Evolutionary conservation across 495 filamentous ascomycete species (phyloP), one percentile per base, ranked within the genome.

Genomic region (Parmelia sp.): DNA sequence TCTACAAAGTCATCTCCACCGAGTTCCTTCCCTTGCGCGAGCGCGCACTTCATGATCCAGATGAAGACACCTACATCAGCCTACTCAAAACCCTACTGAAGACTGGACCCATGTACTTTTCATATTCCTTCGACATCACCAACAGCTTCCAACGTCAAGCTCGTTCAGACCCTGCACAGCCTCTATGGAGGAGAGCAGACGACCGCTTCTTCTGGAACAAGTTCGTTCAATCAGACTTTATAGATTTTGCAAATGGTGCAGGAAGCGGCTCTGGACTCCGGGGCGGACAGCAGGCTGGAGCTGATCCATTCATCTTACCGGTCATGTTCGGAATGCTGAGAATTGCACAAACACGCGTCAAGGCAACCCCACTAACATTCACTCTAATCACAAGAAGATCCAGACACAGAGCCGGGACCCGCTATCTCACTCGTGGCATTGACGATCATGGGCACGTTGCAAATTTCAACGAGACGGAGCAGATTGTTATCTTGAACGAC

Each of bases 141-240:
- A 97, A 93, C 78, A 90, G 82, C 73, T 95, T 96, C 76, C 94
- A 98, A 76, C 83, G 95, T 58, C 94, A 97, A 75, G 83, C 90
- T 3, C 84, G 90, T 62, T 77, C 81, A 29, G 84, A 96, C 67
- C 69, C 76, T 27, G 79, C 80, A 39, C 77, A 80, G 59, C 92
- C 94, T 15, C 78, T 97, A 61, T 98, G 94, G 94, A 86, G 89
- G 75, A 79, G 91, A 64, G 90, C 95, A 60, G 94, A 98, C 75
- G 92, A 98, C 69, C 87, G 94, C 60, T 97, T 98, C 79, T 98
- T 96, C 80, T 98, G 93, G 93, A 98, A 98, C 74, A 85, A 86
- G 60, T 95, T 96, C 71, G 79, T 97, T 57, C 90, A 92, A 74
- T 87, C 88, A 4, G 93, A 97, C 67, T 75, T 98, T 56, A 97